A percentile compares a stretch with the other conserved stretches of the same genome.
Evolutionary conservation across 805 yeast genomes (phyloP).

Genomic region (Candida cerambycidarum): DNA sequence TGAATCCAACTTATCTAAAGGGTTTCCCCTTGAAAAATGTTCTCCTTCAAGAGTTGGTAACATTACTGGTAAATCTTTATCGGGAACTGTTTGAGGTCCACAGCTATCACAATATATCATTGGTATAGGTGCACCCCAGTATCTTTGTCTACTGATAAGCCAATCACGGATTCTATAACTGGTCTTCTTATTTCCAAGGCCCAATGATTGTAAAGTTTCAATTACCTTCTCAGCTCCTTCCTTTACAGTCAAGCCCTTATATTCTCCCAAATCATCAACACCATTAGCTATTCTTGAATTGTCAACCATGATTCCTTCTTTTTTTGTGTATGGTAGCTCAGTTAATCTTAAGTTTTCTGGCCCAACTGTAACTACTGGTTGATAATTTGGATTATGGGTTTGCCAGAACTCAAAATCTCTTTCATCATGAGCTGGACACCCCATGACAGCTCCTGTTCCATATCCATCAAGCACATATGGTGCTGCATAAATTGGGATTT

Average conservation of each 20-base stretch:
- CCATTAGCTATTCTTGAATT: slow-evolving; percentile 27
- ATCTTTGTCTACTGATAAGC: slow-evolving; percentile 91
- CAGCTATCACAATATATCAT: slow-evolving; percentile 83
- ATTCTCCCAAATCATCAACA: slow-evolving; percentile 29
- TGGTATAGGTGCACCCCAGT: slow-evolving; percentile 99
- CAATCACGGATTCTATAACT: slow-evolving; percentile 82
- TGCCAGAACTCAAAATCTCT: slow-evolving; percentile 85
- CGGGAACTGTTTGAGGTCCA: slow-evolving; percentile 93
- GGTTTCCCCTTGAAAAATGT: slow-evolving; percentile 62
- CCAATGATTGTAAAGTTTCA: slow-evolving; percentile 32
- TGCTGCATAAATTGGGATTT: slow-evolving; percentile 80
- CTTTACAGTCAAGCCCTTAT: slow-evolving; percentile 46
- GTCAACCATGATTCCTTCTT: slow-evolving; percentile 42
- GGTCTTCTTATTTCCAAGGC: slow-evolving; percentile 47
- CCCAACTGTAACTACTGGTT: slow-evolving; percentile 47
- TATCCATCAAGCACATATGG: slow-evolving; percentile 84
- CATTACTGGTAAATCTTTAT: slow-evolving; percentile 74
- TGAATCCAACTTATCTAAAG: slow-evolving; percentile 58
- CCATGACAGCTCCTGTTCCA: slow-evolving; percentile 97
- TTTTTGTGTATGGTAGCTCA: slow-evolving; percentile 50
- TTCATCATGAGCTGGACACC: slow-evolving; percentile 91
- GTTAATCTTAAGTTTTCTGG: slow-evolving; percentile 26
- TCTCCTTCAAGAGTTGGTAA: slow-evolving; percentile 64
- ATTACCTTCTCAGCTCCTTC: slow-evolving; percentile 55
- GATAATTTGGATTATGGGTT: slow-evolving; percentile 49